A percentile compares a stretch with the other conserved stretches of the same genome.
Evolutionary conservation across 2,329 filamentous ascomycete species (phyloP).

Genomic region (Microascus cirrosus): DNA sequence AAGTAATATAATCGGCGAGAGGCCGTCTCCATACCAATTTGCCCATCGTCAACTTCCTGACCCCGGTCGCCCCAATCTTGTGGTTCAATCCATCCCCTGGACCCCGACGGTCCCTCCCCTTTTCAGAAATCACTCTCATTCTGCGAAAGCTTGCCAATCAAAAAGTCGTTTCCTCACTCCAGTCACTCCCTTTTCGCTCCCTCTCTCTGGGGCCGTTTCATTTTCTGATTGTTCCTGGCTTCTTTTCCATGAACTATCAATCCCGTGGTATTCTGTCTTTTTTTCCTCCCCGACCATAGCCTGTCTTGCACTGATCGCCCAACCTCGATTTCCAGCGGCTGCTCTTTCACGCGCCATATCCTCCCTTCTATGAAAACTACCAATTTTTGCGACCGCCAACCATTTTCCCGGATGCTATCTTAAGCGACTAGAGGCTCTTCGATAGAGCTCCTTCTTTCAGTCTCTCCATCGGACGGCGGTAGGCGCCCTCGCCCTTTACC

Average conservation of each 20-base stretch:
- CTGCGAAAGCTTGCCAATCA: neutral
- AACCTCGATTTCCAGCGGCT: neutral
- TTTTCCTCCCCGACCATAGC: neutral
- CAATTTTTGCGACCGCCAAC: neutral
- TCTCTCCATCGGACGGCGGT: slow-evolving; percentile 14
- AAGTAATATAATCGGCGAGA: neutral
- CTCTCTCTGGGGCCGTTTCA: slow-evolving; percentile 9
- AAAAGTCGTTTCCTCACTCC: slow-evolving; percentile 16
- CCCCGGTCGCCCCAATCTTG: slow-evolving; percentile 17
- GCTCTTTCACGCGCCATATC: neutral
- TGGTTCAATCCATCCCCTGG: slow-evolving; percentile 17
- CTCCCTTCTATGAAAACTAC: neutral
- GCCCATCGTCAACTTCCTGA: neutral
- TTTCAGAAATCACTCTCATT: slow-evolving; percentile 4
- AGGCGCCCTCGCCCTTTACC: slow-evolving; percentile 7
- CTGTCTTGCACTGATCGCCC: neutral
- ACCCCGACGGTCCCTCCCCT: slow-evolving; percentile 5
- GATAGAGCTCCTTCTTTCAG: slow-evolving; percentile 20
- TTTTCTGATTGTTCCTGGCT: slow-evolving; percentile 8
- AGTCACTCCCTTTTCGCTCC: slow-evolving; percentile 23
- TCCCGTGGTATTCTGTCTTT: slow-evolving; percentile 1
- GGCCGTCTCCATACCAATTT: neutral
- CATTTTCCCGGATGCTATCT: slow-evolving; percentile 4
- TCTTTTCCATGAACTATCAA: neutral
- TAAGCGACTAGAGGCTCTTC: slow-evolving; percentile 19